A percentile compares a stretch with the other conserved stretches of the same genome.
Evolutionary conservation across 495 filamentous ascomycete species (phyloP).

Genomic region (Talaromyces wortmannii): DNA sequence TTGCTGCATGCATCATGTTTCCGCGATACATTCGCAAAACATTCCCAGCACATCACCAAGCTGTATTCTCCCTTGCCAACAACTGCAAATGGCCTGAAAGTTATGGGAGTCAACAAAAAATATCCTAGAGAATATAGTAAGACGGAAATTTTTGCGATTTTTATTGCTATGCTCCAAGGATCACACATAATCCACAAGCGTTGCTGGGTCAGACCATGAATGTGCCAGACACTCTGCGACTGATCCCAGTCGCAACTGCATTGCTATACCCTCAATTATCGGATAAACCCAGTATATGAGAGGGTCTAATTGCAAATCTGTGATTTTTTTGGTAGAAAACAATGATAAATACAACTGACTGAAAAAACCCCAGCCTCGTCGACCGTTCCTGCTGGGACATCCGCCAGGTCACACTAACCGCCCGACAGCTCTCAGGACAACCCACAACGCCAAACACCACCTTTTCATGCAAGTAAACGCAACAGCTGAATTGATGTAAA

Average conservation of each 20-base stretch:
- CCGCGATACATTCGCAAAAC: not conserved
- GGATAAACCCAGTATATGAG: not conserved
- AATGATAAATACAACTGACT: no score
- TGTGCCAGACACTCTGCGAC: not conserved
- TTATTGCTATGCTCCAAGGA: not conserved
- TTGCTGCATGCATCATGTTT: not conserved
- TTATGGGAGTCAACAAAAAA: not conserved
- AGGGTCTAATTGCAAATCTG: not conserved
- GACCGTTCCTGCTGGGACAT: no score
- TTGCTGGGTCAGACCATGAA: no score
- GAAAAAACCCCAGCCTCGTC: no score
- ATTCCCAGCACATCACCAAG: not conserved
- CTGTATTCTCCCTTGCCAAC: not conserved
- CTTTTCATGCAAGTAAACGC: not conserved
- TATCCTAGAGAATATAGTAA: slow-evolving; percentile 9
- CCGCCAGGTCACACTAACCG: no score
- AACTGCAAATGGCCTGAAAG: not conserved
- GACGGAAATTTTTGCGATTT: slow-evolving; percentile 11
- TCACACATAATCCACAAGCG: not conserved
- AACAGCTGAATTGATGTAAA: not conserved
- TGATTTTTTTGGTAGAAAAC: not conserved
- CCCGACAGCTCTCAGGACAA: no score
- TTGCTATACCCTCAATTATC: not conserved
- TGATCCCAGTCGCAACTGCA: not conserved
- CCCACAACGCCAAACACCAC: not conserved